Evolutionary conservation across 768 basidiomycete genomes (phyloP), one percentile per base, ranked within the genome.

Genomic region (Suillus luteus): DNA sequence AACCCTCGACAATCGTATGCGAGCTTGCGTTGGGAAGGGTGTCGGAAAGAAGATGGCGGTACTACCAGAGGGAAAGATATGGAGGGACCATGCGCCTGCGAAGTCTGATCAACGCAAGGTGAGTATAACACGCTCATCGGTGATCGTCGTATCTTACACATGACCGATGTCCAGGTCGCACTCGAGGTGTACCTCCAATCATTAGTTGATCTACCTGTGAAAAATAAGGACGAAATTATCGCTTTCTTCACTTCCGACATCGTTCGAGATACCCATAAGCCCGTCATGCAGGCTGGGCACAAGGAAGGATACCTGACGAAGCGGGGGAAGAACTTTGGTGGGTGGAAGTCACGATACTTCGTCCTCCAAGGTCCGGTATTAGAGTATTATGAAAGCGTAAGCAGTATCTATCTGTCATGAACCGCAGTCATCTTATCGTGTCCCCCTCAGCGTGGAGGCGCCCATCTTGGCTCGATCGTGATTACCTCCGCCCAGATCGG

Each of bases 291-390:
- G 71, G 83, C 83, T 2, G 92, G 92, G 33, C 88, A 95, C 78
- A 97, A 96, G 76, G 93, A 96, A 75, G 96, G 96, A 17, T 96
- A 96, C 74, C 80, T 97, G 41, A 98, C 96, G 22, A 98, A 98
- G 78, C 85, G 95, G 63, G 96, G 96, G 24, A 95, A 98, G 80
- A 97, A 94, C 71, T 98, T 99, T 77, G 97, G 97, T 52, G 95
- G 96, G 2, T 96, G 94, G 96, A 96, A 96, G 73, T 94, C 94
- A 31, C 84, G 97, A 49, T 99, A 89, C 76, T 99, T 99, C 70
- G 94, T 98, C 9, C 81, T 98, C 31, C 90, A 93, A 75, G 95
- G 96, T 0, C 89, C 93, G 3, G 85, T 91, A 1, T 82, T 99
- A 59, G 93, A 96, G 71, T 99, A 99, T 76, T 99, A 92, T 70